Conservation (phyloP, 805 yeast genomes). For the Candida xyloterini region DNA sequence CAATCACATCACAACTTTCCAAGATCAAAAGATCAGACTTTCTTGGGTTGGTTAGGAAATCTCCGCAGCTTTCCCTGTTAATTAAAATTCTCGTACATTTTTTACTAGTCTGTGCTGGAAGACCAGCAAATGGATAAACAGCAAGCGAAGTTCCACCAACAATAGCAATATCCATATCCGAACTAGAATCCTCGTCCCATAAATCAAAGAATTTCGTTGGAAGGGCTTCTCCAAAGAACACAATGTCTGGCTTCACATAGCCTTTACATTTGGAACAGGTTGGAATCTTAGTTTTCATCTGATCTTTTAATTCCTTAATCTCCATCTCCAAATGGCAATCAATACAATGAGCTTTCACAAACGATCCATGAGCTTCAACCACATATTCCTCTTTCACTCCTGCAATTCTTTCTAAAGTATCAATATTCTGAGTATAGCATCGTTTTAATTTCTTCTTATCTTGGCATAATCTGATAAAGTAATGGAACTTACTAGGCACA, state of each 20-base stretch:
- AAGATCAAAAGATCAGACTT: slow-evolving; percentile 57
- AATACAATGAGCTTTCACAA: slow-evolving; percentile 80
- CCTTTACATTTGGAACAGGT: slow-evolving; percentile 67
- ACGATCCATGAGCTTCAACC: slow-evolving; percentile 94
- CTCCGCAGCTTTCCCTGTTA: slow-evolving; percentile 78
- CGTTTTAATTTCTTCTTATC: slow-evolving; percentile 60
- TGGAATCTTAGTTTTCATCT: slow-evolving; percentile 40
- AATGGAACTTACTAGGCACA: slow-evolving; percentile 79
- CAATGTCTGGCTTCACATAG: slow-evolving; percentile 87
- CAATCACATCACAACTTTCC: slow-evolving; percentile 67
- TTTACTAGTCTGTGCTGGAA: slow-evolving; percentile 63
- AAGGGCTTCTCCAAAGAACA: slow-evolving; percentile 87
- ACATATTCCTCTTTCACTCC: slow-evolving; percentile 64
- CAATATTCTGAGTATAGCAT: slow-evolving; percentile 90
- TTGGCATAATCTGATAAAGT: slow-evolving; percentile 63
- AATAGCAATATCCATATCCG: slow-evolving; percentile 62
- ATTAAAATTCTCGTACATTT: slow-evolving; percentile 58
- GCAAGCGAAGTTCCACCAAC: slow-evolving; percentile 92
- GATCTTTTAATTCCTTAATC: slow-evolving; percentile 40
- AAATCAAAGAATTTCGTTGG: slow-evolving; percentile 66
- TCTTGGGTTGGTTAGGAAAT: slow-evolving; percentile 52
- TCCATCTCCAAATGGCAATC: slow-evolving; percentile 61
- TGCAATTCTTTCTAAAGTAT: slow-evolving; percentile 83
- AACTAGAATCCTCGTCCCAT: slow-evolving; percentile 58
- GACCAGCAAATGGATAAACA: slow-evolving; percentile 85